A percentile compares a stretch with the other conserved stretches of the same genome.
Conservation (phyloP, 805 yeast species). For the Blastobotrys robertii region DNA sequence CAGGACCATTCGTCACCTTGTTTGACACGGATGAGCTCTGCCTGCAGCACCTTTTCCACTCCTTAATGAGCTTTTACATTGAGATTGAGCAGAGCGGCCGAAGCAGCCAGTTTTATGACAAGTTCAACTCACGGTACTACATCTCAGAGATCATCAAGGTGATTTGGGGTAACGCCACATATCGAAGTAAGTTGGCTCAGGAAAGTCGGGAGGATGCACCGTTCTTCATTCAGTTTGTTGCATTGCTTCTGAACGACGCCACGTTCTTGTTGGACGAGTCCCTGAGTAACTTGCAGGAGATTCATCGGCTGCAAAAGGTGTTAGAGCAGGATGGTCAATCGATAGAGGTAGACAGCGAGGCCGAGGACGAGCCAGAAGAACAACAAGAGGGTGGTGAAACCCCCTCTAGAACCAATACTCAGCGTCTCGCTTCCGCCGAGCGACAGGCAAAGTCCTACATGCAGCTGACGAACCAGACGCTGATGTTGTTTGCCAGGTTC, state of each 20-base stretch:
- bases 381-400: constrained; percentile 26
- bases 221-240: constrained; percentile 85
- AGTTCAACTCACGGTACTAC: constrained; percentile 82
- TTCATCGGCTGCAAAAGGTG: constrained; percentile 68
- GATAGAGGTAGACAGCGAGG: constrained; percentile 20
- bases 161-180: constrained; percentile 66
- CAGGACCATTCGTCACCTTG: constrained; percentile 61
- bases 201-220: constrained; percentile 64
- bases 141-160: constrained; percentile 75
- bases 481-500: constrained; percentile 67
- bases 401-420: constrained; percentile 37
- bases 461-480: constrained; percentile 74
- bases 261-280: constrained; percentile 90
- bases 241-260: constrained; percentile 89
- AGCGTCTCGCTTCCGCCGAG: constrained; percentile 54
- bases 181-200: constrained; percentile 55
- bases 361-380: constrained; percentile 17
- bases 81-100: constrained; percentile 96
- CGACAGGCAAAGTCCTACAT: constrained; percentile 71
- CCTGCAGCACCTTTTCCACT: constrained; percentile 58
- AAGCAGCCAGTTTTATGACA: constrained; percentile 89
- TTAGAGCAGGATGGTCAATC: constrained; percentile 16
- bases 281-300: constrained; percentile 62
- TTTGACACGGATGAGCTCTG: constrained; percentile 58
- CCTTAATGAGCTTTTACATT: constrained; percentile 82